Evolutionary conservation across 2,329 filamentous ascomycete species (phyloP).

Genomic region (Cryphonectria parasitica): DNA sequence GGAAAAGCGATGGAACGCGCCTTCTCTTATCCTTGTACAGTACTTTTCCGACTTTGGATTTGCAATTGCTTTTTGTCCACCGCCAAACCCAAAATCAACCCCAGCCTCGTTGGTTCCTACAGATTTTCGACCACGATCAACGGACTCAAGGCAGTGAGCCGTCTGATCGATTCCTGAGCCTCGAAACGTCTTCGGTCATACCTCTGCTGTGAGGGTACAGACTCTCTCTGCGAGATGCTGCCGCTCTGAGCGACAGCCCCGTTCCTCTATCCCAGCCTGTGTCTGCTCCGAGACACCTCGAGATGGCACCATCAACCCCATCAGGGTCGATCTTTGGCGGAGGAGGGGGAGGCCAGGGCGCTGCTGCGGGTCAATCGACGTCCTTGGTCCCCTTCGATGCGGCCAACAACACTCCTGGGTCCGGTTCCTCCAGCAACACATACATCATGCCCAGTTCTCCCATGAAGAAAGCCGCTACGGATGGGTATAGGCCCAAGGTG

Average conservation of each 20-base stretch:
- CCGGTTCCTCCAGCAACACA: constrained; percentile 67
- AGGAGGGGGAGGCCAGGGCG: constrained; percentile 25
- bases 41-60: background rate
- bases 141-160: background rate
- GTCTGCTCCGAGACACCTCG: constrained; percentile 28
- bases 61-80: background rate
- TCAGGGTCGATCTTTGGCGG: constrained; percentile 51
- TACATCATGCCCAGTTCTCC: constrained; percentile 92
- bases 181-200: background rate
- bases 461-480: constrained; percentile 66
- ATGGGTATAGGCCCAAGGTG: constrained; percentile 84
- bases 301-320: constrained; percentile 52
- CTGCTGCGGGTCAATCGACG: constrained; percentile 39
- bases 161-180: constrained; percentile 1
- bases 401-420: constrained; percentile 45
- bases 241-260: constrained; percentile 8
- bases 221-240: constrained; percentile 21
- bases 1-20: constrained; percentile 6
- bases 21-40: background rate
- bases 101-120: constrained; percentile 5
- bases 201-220: background rate
- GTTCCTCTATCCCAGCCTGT: background rate
- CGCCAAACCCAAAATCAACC: background rate
- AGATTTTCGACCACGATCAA: background rate
- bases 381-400: constrained; percentile 35